Conservation (phyloP, 352 stramenopile species). For the Bremia lactucae region DNA sequence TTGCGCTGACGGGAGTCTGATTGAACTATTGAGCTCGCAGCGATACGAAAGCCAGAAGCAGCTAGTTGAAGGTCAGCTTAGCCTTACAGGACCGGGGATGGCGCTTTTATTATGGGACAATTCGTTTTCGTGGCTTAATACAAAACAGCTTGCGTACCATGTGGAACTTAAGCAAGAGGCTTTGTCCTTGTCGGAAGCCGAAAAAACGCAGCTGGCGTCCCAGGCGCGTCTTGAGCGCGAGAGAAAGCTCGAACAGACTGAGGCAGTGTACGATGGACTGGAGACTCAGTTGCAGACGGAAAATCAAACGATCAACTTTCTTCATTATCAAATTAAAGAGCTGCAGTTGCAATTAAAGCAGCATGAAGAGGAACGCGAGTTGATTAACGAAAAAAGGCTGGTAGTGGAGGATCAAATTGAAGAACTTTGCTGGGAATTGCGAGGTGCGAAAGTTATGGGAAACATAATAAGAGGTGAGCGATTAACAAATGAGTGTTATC, state of each 20-base stretch:
- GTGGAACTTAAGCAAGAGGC: slow-evolving; percentile 60
- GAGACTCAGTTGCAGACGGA: slow-evolving; percentile 38
- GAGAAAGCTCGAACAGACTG: slow-evolving; percentile 21
- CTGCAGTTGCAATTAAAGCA: slow-evolving; percentile 28
- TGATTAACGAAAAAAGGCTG: slow-evolving; percentile 25
- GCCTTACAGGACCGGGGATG: slow-evolving; percentile 43
- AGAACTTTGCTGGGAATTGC: slow-evolving; percentile 54
- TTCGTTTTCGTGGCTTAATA: slow-evolving; percentile 73
- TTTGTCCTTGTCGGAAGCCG: slow-evolving; percentile 20
- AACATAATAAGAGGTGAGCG: not conserved
- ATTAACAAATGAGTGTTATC: not conserved
- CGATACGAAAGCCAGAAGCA: slow-evolving; percentile 62
- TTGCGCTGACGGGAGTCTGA: slow-evolving; percentile 36
- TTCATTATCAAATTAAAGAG: slow-evolving; percentile 53
- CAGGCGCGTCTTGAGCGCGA: slow-evolving; percentile 37
- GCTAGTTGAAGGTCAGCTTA: slow-evolving; percentile 28
- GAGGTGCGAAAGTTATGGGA: slow-evolving; percentile 20
- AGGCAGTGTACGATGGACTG: slow-evolving; percentile 29
- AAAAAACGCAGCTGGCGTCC: slow-evolving; percentile 37
- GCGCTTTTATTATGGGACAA: slow-evolving; percentile 72
- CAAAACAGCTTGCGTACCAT: slow-evolving; percentile 64
- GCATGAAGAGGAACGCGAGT: slow-evolving; percentile 28
- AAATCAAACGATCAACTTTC: slow-evolving; percentile 29
- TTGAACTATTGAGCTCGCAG: slow-evolving; percentile 38
- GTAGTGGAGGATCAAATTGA: slow-evolving; percentile 39